Conservation (phyloP, 768 basidiomycete species). For the Termitomyces sp. region DNA sequence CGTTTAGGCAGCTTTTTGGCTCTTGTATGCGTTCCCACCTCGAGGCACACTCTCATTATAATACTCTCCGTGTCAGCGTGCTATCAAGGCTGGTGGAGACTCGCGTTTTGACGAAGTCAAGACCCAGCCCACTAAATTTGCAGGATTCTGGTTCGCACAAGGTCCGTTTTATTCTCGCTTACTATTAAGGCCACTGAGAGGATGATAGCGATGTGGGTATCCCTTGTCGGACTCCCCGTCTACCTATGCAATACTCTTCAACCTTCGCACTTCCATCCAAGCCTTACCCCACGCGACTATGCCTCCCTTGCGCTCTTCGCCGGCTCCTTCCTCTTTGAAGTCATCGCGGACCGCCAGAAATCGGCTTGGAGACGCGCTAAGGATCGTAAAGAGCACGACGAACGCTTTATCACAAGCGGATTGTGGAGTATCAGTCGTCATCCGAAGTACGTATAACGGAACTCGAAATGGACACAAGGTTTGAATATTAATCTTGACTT, state of each 20-base stretch:
- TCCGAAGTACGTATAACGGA: slow-evolving; percentile 58
- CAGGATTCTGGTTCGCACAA: neutral
- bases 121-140: neutral
- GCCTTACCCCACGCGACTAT: neutral
- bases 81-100: neutral
- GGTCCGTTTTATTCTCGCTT: neutral
- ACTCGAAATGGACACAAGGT: neutral
- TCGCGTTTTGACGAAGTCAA: neutral
- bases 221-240: neutral
- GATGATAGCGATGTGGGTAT: neutral
- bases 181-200: neutral
- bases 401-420: slow-evolving; percentile 66
- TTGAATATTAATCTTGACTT: neutral
- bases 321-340: slow-evolving; percentile 31
- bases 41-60: too few species aligned
- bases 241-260: neutral
- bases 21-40: neutral
- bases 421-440: slow-evolving; percentile 68
- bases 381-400: slow-evolving; percentile 61
- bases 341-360: slow-evolving; percentile 65
- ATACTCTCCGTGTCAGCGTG: neutral
- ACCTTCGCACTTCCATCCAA: neutral
- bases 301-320: neutral
- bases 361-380: slow-evolving; percentile 55
- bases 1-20: neutral